Evolutionary conservation across 129 eudicot species (phyloP), one percentile per base, ranked within the genome.

Genomic region (Centaurea solstitialis): DNA sequence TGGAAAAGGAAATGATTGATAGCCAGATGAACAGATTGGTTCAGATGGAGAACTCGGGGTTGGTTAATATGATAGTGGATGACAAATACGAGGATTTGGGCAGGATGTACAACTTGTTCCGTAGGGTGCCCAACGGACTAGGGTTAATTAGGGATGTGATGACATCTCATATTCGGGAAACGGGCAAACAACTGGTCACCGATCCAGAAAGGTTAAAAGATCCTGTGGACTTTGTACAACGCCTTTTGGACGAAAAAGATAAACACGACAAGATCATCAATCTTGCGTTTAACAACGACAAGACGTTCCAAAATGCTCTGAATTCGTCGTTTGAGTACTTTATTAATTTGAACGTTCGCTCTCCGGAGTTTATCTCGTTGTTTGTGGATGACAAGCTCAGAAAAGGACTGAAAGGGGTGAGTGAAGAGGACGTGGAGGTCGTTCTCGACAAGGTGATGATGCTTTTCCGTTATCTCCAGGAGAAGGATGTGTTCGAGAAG

Each of bases 1-100:
- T 90, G 17, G 94, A 90, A 71, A 90, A 74, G 74, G 94, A 90
- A 68, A 86, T 90, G 94, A 84, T 90, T 15, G 88, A 87, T 81
- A 88, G 83, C 61, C 92, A 90, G 73, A 88, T 90, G 94, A 82
- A 45, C 43, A 80, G 90, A 72, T 81, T 90, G 22, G 90, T 90
- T 75, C 87, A 90, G 20, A 90, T 90, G 94, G 94, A 90, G 43
- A 86, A 90, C 69, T 90, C 92, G 6, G 94, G 92, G 20, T 81
- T 88, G 21, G 94, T 90, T 9, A 90, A 74, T 28, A 88, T 90
- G 92, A 79, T 90, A 73, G 87, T 88, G 76, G 87, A 90, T 80
- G 94, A 90, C 13, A 90, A 84, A 74, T 86, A 81, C 9, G 90
- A 90, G 26, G 94, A 90, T 81, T 59, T 90, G 61, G 86, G 92